Conservation (phyloP, 176 grass and related monocot species). For the Eragrostis nindensis region DNA sequence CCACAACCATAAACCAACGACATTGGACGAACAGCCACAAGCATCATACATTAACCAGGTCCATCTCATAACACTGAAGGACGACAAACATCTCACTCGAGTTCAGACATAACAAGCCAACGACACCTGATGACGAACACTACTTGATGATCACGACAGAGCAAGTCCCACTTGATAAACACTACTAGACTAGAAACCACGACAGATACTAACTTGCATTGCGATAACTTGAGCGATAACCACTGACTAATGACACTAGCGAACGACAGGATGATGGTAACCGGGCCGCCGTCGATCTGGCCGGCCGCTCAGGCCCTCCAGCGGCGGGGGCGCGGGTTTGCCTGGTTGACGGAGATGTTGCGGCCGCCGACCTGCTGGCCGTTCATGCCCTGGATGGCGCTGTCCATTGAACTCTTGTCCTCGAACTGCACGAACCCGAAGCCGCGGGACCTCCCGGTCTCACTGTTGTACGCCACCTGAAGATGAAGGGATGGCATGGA, state of each 20-base stretch:
- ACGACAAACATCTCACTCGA: neutral
- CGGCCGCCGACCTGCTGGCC: slow-evolving; percentile 57
- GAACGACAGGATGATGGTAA: neutral
- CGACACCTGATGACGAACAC: too few relatives aligned
- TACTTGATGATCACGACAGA: neutral
- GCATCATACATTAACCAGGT: too few relatives aligned
- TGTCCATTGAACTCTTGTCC: slow-evolving; percentile 39
- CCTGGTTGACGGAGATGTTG: slow-evolving; percentile 56
- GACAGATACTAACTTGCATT: neutral
- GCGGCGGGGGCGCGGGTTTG: slow-evolving; percentile 43
- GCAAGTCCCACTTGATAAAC: neutral
- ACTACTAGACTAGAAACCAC: neutral
- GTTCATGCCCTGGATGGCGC: slow-evolving; percentile 71
- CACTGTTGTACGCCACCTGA: neutral
- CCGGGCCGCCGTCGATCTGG: neutral
- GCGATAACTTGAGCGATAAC: neutral
- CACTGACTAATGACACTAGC: neutral
- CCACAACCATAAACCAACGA: too few relatives aligned
- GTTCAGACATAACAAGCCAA: neutral
- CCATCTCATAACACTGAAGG: too few relatives aligned
- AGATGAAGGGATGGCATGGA: neutral
- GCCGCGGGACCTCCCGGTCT: neutral
- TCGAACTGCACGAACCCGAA: slow-evolving; percentile 22
- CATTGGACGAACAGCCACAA: too few relatives aligned
- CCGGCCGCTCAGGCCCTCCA: neutral